Evolutionary conservation across 495 filamentous ascomycete species (phyloP), one percentile per base, ranked within the genome.

Genomic region (Aspergillus conjunctus): DNA sequence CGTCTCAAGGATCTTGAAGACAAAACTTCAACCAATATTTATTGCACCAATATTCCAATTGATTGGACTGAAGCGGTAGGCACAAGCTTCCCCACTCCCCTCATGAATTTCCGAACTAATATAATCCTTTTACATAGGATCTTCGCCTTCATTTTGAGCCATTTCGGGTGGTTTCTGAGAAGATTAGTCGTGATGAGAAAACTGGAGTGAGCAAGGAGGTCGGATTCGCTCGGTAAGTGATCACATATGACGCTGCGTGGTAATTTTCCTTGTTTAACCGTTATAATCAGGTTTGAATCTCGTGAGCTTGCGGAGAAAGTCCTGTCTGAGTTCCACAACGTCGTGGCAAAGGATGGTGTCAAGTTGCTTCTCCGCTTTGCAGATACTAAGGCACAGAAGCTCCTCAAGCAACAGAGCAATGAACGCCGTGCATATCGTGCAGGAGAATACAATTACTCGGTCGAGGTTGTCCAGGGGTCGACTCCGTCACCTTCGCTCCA

Each of bases 321-420:
- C 56, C 88, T 99, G 73, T 74, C 77, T 59, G 87, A 90, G 41
- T 99, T 89, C 75, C 89, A 96, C 75, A 85, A 83, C 56, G 68
- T 80, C 31, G 77, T 87, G 62, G 83, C 81, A 51, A 85, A 88
- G 43, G 87, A 93, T 66, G 83, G 83, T 32, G 83, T 92, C 37
- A 83, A 89, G 56, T 84, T 99, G 69, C 91, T 97, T 74, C 88
- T 99, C 65, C 93, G 94, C 54, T 98, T 94, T 71, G 93, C 94
- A 53, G 94, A 99, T 71, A 98, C 95, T 31, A 89, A 92, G 41
- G 89, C 91, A 55, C 94, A 99, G 75, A 99, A 98, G 80, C 81
- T 91, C 67, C 83, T 99, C 54, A 99, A 99, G 81, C 88, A 92
- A 39, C 88, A 94, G 68, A 97, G 92, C 20, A 91, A 92, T 26